Evolutionary conservation across 2,329 filamentous ascomycete species (phyloP), one percentile per base, ranked within the genome.

Genomic region (Dactylellina haptotyla): DNA sequence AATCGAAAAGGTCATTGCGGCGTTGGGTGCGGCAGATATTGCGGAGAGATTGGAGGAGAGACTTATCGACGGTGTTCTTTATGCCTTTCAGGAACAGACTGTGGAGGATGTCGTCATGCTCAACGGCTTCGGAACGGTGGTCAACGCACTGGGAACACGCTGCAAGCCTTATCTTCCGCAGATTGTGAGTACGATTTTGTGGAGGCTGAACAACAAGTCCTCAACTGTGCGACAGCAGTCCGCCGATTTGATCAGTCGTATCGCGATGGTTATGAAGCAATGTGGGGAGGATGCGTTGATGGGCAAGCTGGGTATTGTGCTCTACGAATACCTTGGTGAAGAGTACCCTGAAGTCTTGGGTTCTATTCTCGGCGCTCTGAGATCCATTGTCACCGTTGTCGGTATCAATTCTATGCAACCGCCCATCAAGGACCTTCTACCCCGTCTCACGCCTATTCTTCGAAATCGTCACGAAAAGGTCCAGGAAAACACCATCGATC

Each of bases 391-490:
- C 77, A 97, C 94, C 0, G 95, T 99, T 14, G 94, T 99, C 32
- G 95, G 95, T 82, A 97, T 99, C 83, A 90, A 91, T 78, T 92
- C 96, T 82, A 98, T 98, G 94, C 93, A 98, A 79, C 95, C 95
- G 12, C 94, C 95, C 1, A 98, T 99, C 83, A 94, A 94, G 80
- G 96, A 99, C 80, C 85, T 99, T 28, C 87, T 99, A 8, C 95
- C 95, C 14, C 92, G 95, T 41, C 87, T 99, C 32, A 99, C 95
- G 0, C 95, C 95, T n/a, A 99, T 99, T 80, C 86, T 99, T 61
- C 92, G 95, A 80, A 99, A 99, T 83, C 90, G 95, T 76, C 95
- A 99, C 83, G 95, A 99, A 80, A 99, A 99, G 82, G 96, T 99
- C 45, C 95, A 99, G 81, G 95, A 99, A 79, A 99, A 99, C 82